Evolutionary conservation across 2,329 filamentous ascomycete species (phyloP).

Genomic region (Fulvia fulva): DNA sequence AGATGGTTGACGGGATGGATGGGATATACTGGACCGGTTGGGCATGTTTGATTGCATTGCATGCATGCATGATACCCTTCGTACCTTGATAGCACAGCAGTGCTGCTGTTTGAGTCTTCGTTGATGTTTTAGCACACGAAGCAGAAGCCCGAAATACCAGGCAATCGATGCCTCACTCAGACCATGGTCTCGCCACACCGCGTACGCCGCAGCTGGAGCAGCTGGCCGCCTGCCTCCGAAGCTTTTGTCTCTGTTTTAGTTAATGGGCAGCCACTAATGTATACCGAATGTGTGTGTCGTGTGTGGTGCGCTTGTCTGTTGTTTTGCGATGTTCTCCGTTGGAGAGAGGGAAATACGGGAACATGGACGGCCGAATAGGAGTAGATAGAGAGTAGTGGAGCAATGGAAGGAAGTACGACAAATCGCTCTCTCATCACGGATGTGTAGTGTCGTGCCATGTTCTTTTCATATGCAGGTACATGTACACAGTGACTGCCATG

Average conservation of each 20-base stretch:
- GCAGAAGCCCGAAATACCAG: neutral
- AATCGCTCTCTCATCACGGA: neutral
- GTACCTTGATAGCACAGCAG: neutral
- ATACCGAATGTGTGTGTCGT: constrained; percentile 8
- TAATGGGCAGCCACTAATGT: constrained; percentile 17
- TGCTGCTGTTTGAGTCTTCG: neutral
- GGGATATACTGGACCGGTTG: neutral
- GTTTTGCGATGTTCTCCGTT: neutral
- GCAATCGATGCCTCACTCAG: neutral
- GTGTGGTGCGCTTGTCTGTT: neutral
- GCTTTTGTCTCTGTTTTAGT: constrained; percentile 1
- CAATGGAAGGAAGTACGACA: neutral
- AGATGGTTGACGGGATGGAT: constrained; percentile 3
- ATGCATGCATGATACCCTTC: constrained; percentile 7
- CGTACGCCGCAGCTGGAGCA: neutral
- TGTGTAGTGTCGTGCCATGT: neutral
- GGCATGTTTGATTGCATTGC: constrained; percentile 6
- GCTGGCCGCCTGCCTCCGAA: neutral
- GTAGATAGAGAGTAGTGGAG: constrained; percentile 1
- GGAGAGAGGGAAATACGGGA: neutral
- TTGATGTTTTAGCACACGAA: neutral
- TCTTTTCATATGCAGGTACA: neutral
- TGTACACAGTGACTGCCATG: too few relatives aligned
- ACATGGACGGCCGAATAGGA: neutral
- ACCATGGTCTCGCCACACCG: neutral